These are phyloP conservation scores for Aspergillus incahuasiensis DNA, from an alignment of 495 filamentous ascomycete genomes.

Conservation along the genomic window DNA sequence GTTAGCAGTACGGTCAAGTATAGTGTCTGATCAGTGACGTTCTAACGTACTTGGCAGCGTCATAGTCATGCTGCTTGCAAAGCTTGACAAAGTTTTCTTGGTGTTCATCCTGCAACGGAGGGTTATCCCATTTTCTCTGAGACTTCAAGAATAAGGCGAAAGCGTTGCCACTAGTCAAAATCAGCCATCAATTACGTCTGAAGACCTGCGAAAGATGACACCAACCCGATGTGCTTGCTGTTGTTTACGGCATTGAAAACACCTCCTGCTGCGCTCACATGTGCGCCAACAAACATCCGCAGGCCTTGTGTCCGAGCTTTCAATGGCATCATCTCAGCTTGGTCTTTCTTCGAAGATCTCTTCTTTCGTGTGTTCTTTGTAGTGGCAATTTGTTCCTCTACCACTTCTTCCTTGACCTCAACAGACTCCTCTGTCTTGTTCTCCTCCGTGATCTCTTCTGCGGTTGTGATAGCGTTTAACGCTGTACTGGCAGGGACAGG, in stretches of 20 bases:
- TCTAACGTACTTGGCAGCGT: slow-evolving; percentile 50
- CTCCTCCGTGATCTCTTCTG: slow-evolving; percentile 21
- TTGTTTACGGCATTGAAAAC: slow-evolving; percentile 87
- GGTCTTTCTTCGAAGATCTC: slow-evolving; percentile 42
- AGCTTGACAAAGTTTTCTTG: slow-evolving; percentile 60
- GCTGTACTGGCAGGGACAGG: slow-evolving; percentile 10
- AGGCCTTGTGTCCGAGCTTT: slow-evolving; percentile 62
- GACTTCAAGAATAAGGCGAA: slow-evolving; percentile 95
- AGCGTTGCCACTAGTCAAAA: slow-evolving; percentile 64
- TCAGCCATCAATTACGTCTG: not conserved
- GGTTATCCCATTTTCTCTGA: slow-evolving; percentile 91
- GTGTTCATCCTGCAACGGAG: slow-evolving; percentile 64
- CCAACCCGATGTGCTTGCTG: slow-evolving; percentile 65
- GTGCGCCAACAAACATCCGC: slow-evolving; percentile 84
- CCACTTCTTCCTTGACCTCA: slow-evolving; percentile 13
- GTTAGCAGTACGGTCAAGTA: not conserved
- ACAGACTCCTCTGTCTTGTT: not conserved
- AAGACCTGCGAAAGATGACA: not conserved
- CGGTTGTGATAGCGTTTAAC: slow-evolving; percentile 7
- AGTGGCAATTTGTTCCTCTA: slow-evolving; percentile 18
- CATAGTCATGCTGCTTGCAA: slow-evolving; percentile 67
- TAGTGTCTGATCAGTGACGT: not conserved
- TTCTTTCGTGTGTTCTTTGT: slow-evolving; percentile 19
- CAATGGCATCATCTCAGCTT: slow-evolving; percentile 55
- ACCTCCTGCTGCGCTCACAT: slow-evolving; percentile 87